Evolutionary conservation across 2,329 filamentous ascomycete genomes (phyloP).

Genomic region (Aschersonia sp.): DNA sequence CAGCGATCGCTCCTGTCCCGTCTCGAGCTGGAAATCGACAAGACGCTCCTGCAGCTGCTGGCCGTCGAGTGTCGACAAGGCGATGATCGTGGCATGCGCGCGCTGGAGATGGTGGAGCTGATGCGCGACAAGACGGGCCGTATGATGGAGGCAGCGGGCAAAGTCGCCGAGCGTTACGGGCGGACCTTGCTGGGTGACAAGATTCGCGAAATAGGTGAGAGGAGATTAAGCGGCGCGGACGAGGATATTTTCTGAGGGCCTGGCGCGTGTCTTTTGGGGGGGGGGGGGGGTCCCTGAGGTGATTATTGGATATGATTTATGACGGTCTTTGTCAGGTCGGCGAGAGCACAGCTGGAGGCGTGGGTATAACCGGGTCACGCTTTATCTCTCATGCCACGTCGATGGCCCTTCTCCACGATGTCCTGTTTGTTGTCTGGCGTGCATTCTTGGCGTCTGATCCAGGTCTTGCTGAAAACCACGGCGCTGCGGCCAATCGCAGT

Average conservation of each 20-base stretch:
- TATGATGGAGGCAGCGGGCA: constrained; percentile 83
- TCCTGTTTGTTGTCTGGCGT: neutral
- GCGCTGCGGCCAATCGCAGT: neutral
- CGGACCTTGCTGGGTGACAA: constrained; percentile 71
- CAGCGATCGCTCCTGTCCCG: constrained; percentile 54
- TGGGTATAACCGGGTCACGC: neutral
- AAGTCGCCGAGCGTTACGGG: constrained; percentile 78
- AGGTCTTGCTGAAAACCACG: neutral
- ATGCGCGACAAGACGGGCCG: constrained; percentile 74
- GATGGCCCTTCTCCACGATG: neutral
- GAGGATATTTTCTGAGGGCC: constrained; percentile 27
- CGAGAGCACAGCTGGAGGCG: neutral
- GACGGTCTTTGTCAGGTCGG: neutral
- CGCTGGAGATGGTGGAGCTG: constrained; percentile 75
- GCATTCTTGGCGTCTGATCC: neutral
- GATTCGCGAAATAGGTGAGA: constrained; percentile 74
- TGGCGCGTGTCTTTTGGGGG: neutral
- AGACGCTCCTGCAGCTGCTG: constrained; percentile 75
- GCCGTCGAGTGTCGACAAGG: constrained; percentile 82
- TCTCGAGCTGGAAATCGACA: constrained; percentile 76
- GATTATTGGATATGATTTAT: neutral
- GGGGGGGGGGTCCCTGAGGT: too few relatives aligned
- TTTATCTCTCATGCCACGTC: neutral
- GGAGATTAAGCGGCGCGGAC: constrained; percentile 43
- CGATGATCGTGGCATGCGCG: constrained; percentile 89